Evolutionary conservation across 2,329 filamentous ascomycete species (phyloP), one percentile per base, ranked within the genome.

Genomic region (Trichoderma gracile): DNA sequence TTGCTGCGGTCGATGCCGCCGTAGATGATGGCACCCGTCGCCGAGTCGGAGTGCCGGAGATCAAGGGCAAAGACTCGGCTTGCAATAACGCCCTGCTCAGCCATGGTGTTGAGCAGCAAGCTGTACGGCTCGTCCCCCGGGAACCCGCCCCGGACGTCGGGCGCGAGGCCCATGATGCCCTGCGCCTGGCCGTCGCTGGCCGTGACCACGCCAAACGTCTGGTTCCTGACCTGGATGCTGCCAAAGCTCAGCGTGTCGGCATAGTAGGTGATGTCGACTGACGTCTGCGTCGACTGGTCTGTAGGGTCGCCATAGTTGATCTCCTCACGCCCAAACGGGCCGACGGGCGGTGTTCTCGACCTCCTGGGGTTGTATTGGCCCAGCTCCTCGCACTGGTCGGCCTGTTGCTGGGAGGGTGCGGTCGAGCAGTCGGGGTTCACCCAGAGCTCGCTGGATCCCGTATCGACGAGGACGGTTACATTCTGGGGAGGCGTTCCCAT

Each of bases 381-480:
- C 58, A 80, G 80, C 0, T 67, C 45, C 0, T 66, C 14, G 70
- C 82, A 85, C 52, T 79, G 75, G 0, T 72, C 60, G 3, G 71
- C 68, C 42, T 80, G 74, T 1, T 69, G 68, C 7, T 73, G 67
- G 6, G 73, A 73, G 6, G 72, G 75, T 0, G 81, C 76, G 5
- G 74, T 76, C 4, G 70, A 59, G 69, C 83, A 85, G 59, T 79
- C 73, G 1, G 83, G 82, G 65, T 85, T 82, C 49, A 84, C 80
- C 83, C 83, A 85, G 8, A 85, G 77, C 70, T 84, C 81, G 67
- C 80, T 80, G 5, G 83, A 85, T 17, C 83, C 83, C 0, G 81
- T 83, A 65, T 83, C 81, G 62, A 83, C 75, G 43, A 82, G 76
- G 42, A 83, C 79, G 12, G 79, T 78, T 42, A 83, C 73, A 12